Conservation (phyloP, 305 asterid species). For the Solanum hybrid region DNA sequence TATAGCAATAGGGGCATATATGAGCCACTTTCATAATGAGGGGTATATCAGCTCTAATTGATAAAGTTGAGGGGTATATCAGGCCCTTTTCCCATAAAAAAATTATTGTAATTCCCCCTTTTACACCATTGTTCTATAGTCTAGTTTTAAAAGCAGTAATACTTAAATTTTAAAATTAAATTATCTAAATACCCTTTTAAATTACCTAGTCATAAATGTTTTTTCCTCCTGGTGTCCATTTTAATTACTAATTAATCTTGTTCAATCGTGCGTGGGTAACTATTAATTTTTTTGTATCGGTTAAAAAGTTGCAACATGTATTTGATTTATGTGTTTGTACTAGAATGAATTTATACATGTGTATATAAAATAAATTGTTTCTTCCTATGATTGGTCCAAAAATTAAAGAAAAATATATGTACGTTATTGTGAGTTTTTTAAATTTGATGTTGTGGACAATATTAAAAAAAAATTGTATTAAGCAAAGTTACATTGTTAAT, state of each 20-base stretch:
- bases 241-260: not conserved
- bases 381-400: not conserved
- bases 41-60: too few relatives aligned
- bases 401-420: not conserved
- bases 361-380: not conserved
- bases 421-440: not conserved
- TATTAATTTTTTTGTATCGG: too few relatives aligned
- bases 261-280: not conserved
- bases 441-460: not conserved
- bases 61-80: too few relatives aligned
- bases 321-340: not conserved
- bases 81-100: not conserved
- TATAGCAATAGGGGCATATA: too few relatives aligned
- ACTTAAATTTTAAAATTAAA: not conserved
- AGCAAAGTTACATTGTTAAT: not conserved
- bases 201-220: not conserved
- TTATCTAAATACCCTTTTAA: not conserved
- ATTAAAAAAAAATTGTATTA: not conserved
- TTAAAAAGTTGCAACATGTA: not conserved
- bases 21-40: too few relatives aligned
- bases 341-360: not conserved
- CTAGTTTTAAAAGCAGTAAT: not conserved
- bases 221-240: not conserved
- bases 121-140: not conserved
- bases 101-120: not conserved